A percentile compares a stretch with the other conserved stretches of the same genome.
Evolutionary conservation across 2,329 filamentous ascomycete genomes (phyloP).

Genomic region (Rosellinia necatrix): DNA sequence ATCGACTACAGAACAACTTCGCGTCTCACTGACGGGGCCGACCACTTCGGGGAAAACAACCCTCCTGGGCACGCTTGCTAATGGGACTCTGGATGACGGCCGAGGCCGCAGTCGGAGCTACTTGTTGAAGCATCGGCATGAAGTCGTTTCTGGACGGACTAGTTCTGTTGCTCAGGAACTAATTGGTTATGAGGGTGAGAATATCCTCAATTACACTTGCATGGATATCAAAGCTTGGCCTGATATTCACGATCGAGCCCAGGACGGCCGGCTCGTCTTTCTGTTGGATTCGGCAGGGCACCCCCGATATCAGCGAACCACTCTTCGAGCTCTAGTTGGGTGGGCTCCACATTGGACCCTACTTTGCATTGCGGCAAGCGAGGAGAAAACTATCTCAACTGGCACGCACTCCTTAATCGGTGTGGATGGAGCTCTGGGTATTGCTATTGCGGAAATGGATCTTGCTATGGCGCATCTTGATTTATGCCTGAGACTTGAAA

Average conservation of each 20-base stretch:
- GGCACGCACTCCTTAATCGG: slow-evolving; percentile 51
- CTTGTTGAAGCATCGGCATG: slow-evolving; percentile 89
- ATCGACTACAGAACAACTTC: slow-evolving; percentile 73
- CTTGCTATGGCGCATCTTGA: slow-evolving; percentile 80
- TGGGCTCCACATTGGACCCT: slow-evolving; percentile 96
- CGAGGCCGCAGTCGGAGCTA: slow-evolving; percentile 87
- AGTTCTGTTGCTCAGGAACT: slow-evolving; percentile 95
- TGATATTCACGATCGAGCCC: slow-evolving; percentile 83
- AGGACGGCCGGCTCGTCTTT: slow-evolving; percentile 78
- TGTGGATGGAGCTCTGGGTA: slow-evolving; percentile 55
- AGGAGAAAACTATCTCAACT: slow-evolving; percentile 53
- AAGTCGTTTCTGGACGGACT: slow-evolving; percentile 88
- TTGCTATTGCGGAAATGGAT: slow-evolving; percentile 64
- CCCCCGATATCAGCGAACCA: slow-evolving; percentile 85
- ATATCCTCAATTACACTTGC: slow-evolving; percentile 81
- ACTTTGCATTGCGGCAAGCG: slow-evolving; percentile 84
- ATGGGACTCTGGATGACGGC: slow-evolving; percentile 87
- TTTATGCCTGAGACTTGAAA: slow-evolving; percentile 78
- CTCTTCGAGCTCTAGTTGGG: slow-evolving; percentile 85
- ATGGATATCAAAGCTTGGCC: slow-evolving; percentile 91
- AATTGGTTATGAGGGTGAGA: slow-evolving; percentile 72
- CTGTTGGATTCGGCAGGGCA: slow-evolving; percentile 92
- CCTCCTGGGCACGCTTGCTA: slow-evolving; percentile 84
- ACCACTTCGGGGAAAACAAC: slow-evolving; percentile 94
- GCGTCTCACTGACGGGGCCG: slow-evolving; percentile 84